Base-by-base conservation (phyloP, 2,329 filamentous ascomycete genomes). In the Simplicillium sp. region DNA sequence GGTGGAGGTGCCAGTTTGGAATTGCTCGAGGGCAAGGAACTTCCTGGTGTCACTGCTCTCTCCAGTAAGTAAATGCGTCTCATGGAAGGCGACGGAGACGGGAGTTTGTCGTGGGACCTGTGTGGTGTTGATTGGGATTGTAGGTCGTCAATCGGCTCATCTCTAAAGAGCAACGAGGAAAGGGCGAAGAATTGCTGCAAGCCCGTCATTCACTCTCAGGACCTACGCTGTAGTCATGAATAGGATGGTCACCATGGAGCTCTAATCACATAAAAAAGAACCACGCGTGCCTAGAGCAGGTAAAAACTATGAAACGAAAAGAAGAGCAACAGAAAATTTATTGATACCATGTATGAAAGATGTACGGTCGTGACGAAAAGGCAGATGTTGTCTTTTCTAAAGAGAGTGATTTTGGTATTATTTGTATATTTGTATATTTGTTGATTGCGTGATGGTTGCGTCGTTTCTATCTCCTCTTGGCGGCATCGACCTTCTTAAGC, bases 21-120 rank as follows among this genome's bases (percentile, higher is more conserved):
- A 76, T 73, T 98, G 56, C 80, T 98, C 48, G 92, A 98, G 78
- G 92, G 92, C 67, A 98, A 98, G 79, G 90, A 87, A 50, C 75
- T 98, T 58, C 92, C 92, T 43, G 92, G 92, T 73, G 89, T 98
- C 49, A 73, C 77, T 58, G 90, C 90, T 55, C 80, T 98, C 63
- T 96, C 89, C 67, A 80, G 75, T 67, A 80, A 80, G 70, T 82
- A 70, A 72, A 62, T 33, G 12, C 20, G 20, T 25, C 20, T 25
- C 20, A 25, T 25, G 20, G 20, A 25, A 25, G 20, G 9, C 20
- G 20, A 25, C 9, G 20, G 20, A 25, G 20, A 5, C 20, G 20
- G n/a, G 5, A 25, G 20, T 25, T 25, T 25, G 20, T 9, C 20
- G 9, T 25, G 20, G 20, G 20, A 9, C 9, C 20, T 25, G 9